A percentile compares a stretch with the other conserved stretches of the same genome.
Conservation (phyloP, 257 asterid species). For the Solanum infundibuliforme region DNA sequence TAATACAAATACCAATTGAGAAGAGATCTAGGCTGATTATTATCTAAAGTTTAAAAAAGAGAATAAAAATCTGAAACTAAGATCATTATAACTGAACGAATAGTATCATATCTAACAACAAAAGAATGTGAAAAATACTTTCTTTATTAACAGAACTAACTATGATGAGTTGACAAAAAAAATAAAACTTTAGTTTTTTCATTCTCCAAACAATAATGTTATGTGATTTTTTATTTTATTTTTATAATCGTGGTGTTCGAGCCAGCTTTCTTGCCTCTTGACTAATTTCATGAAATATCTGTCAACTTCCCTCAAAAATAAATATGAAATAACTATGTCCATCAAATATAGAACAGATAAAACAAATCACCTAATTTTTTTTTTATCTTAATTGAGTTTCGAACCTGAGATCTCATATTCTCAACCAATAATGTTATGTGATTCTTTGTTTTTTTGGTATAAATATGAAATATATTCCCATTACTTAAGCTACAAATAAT, state of each 20-base stretch:
- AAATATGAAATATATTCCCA: background rate
- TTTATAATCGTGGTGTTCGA: no score
- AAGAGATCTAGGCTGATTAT: constrained; percentile 12
- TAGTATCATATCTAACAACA: constrained; percentile 24
- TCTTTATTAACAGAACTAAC: constrained; percentile 12
- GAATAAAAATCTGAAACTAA: constrained; percentile 8
- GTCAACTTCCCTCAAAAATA: no score
- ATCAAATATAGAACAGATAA: no score
- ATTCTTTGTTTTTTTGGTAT: background rate
- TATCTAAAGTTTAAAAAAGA: constrained; percentile 8
- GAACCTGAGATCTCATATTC: no score
- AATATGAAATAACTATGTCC: background rate
- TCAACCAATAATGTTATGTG: constrained; percentile 4
- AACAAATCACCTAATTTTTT: no score
- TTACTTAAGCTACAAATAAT: constrained; percentile 23
- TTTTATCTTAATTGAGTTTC: no score
- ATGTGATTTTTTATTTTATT: background rate
- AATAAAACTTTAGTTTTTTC: background rate
- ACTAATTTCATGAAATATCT: no score
- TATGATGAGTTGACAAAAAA: constrained; percentile 8
- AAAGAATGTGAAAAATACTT: constrained; percentile 2
- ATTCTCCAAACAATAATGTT: constrained; percentile 7
- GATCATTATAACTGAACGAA: constrained; percentile 14
- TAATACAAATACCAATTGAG: background rate
- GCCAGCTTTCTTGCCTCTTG: rapidly evolving